A percentile compares a stretch with the other conserved stretches of the same genome.
Evolutionary conservation across 2,329 filamentous ascomycete species (phyloP).

Genomic region (Sporothrix globosa): DNA sequence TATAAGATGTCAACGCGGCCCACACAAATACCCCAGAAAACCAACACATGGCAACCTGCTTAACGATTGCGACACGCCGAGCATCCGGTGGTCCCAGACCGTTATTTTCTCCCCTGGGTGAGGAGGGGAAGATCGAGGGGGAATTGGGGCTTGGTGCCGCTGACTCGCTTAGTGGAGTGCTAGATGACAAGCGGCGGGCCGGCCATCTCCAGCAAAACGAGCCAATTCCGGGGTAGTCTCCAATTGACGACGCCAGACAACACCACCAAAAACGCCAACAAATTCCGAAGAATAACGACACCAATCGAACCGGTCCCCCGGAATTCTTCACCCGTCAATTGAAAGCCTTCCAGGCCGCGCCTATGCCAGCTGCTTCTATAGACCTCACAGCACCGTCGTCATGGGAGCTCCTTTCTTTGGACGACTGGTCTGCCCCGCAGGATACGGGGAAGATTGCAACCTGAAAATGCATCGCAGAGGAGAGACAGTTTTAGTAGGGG

Average conservation of each 20-base stretch:
- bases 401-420: background rate
- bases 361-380: background rate
- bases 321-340: slow-evolving; percentile 23
- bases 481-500: background rate
- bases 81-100: slow-evolving; percentile 11
- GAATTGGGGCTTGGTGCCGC: background rate
- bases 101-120: background rate
- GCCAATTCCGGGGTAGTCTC: background rate
- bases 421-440: background rate
- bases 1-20: background rate
- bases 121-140: background rate
- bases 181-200: too few species aligned
- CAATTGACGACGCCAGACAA: background rate
- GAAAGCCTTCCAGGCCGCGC: background rate
- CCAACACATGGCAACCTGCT: background rate
- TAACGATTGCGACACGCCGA: slow-evolving; percentile 2
- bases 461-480: background rate
- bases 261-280: background rate
- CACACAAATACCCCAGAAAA: too few species aligned
- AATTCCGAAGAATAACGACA: background rate
- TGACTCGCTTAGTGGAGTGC: too few species aligned
- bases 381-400: background rate
- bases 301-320: slow-evolving; percentile 8
- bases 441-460: background rate
- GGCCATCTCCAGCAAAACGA: background rate